Conservation (phyloP, 768 basidiomycete genomes). For the Daedaleopsis nitida region DNA sequence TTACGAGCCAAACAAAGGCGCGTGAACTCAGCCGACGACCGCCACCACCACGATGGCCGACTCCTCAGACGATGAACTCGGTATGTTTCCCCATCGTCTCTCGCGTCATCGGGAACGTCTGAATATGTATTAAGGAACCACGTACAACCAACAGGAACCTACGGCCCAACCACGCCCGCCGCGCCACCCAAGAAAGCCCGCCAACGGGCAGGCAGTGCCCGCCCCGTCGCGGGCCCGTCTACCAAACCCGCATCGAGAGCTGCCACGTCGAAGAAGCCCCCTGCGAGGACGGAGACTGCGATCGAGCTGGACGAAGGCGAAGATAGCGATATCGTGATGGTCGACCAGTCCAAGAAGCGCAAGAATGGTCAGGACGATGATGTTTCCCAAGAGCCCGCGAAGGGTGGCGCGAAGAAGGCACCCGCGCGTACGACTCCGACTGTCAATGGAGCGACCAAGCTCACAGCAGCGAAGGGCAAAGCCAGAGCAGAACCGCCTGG, state of each 20-base stretch:
- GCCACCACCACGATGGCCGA: background rate
- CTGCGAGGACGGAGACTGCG: background rate
- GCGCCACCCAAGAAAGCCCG: slow-evolving; percentile 26
- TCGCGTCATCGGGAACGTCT: slow-evolving; percentile 8
- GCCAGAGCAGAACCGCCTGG: slow-evolving; percentile 21
- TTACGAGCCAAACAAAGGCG: slow-evolving; percentile 2
- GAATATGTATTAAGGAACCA: slow-evolving; percentile 11
- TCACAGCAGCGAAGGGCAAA: slow-evolving; percentile 34
- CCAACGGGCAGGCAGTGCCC: slow-evolving; percentile 17
- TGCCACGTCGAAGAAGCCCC: slow-evolving; percentile 15
- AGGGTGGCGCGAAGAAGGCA: slow-evolving; percentile 11
- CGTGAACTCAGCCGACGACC: background rate
- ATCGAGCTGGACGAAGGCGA: slow-evolving; percentile 24
- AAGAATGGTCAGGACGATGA: slow-evolving; percentile 14
- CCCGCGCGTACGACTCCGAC: slow-evolving; percentile 4
- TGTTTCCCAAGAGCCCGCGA: slow-evolving; percentile 10
- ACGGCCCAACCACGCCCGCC: slow-evolving; percentile 34
- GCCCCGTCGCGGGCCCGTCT: slow-evolving; percentile 27
- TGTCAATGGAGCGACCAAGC: slow-evolving; percentile 35
- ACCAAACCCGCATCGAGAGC: slow-evolving; percentile 20
- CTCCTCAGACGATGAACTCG: slow-evolving; percentile 16
- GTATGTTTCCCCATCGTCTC: slow-evolving; percentile 13
- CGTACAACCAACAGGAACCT: slow-evolving; percentile 23
- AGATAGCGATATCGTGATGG: slow-evolving; percentile 17
- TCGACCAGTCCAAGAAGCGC: slow-evolving; percentile 15